phyloP scores from a whole-genome alignment of 164 flowering plant genomes.

The Litsea cubeba region DNA sequence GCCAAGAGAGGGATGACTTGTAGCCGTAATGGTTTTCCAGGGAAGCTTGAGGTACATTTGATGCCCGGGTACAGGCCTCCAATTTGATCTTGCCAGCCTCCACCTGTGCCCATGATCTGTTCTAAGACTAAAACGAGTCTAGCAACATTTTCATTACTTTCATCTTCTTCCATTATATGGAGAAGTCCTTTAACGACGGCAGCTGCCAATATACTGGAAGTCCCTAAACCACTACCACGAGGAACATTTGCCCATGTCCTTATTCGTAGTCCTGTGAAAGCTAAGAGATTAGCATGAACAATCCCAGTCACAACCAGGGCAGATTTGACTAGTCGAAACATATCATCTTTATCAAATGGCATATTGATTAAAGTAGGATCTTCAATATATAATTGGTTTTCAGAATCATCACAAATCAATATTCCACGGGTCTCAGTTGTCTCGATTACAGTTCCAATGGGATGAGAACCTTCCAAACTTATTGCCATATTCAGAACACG shows the following conservation, averaged over 20 bases:
- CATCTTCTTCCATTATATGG: constrained; percentile 70
- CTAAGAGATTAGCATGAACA: constrained; percentile 35
- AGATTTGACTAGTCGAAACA: constrained; percentile 91
- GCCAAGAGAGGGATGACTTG: constrained; percentile 79
- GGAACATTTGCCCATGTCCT: constrained; percentile 95
- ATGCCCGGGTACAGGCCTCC: constrained; percentile 97
- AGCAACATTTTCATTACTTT: constrained; percentile 82
- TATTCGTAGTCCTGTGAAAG: constrained; percentile 50
- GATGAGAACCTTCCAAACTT: constrained; percentile 69
- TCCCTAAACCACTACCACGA: constrained; percentile 96
- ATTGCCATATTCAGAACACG: constrained; percentile 94
- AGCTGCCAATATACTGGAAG: constrained; percentile 96
- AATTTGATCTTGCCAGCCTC: constrained; percentile 99
- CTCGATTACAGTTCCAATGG: constrained; percentile 75
- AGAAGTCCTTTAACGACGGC: constrained; percentile 96
- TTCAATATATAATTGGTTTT: constrained; percentile 44
- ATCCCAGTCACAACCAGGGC: constrained; percentile 84
- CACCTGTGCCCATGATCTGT: constrained; percentile 99
- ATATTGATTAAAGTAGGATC: constrained; percentile 47
- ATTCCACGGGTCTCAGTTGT: constrained; percentile 53
- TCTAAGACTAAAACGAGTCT: constrained; percentile 87
- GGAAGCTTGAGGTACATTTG: constrained; percentile 84
- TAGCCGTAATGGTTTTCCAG: constrained; percentile 87
- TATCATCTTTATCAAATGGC: constrained; percentile 74
- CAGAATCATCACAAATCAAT: constrained; percentile 63